Percentiles rank a stretch among this genome's conserved stretches.
Conservation (phyloP, 257 asterid species). For the Apocynum venetum region DNA sequence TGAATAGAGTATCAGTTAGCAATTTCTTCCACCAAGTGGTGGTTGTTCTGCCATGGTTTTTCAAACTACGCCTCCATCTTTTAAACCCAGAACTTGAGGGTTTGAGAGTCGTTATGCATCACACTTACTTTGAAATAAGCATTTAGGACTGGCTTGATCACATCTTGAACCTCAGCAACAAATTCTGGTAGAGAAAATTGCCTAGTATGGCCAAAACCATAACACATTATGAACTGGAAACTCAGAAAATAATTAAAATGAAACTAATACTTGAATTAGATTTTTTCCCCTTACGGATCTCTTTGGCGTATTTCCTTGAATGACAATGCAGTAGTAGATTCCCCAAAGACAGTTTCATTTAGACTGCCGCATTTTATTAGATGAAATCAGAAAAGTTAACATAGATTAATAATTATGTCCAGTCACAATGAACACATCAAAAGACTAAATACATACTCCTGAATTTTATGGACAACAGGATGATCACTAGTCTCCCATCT, state of each 20-base stretch:
- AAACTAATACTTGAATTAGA: neutral
- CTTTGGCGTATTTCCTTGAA: constrained; percentile 90
- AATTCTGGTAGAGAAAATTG: constrained; percentile 88
- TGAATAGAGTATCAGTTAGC: neutral
- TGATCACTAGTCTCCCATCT: constrained; percentile 97
- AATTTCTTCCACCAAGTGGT: neutral
- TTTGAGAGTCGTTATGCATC: neutral
- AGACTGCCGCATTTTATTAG: constrained; percentile 47
- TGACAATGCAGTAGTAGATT: constrained; percentile 87
- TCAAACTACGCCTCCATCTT: neutral
- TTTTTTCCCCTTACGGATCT: constrained; percentile 63
- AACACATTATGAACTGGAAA: neutral
- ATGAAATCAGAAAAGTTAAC: constrained; percentile 17
- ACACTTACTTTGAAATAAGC: constrained; percentile 83
- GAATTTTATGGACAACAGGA: constrained; percentile 91
- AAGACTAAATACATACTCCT: constrained; percentile 49
- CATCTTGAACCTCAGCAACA: constrained; percentile 94
- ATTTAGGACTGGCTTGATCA: constrained; percentile 74
- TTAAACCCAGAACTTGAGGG: neutral
- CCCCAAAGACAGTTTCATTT: constrained; percentile 91
- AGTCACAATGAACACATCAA: neutral
- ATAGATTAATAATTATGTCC: neutral
- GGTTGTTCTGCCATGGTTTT: neutral
- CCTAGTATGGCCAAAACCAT: constrained; percentile 36
- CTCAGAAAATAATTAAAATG: constrained; percentile 5